Base-by-base conservation (phyloP, 2,329 filamentous ascomycete genomes). In the Hypoxylon sp. region DNA sequence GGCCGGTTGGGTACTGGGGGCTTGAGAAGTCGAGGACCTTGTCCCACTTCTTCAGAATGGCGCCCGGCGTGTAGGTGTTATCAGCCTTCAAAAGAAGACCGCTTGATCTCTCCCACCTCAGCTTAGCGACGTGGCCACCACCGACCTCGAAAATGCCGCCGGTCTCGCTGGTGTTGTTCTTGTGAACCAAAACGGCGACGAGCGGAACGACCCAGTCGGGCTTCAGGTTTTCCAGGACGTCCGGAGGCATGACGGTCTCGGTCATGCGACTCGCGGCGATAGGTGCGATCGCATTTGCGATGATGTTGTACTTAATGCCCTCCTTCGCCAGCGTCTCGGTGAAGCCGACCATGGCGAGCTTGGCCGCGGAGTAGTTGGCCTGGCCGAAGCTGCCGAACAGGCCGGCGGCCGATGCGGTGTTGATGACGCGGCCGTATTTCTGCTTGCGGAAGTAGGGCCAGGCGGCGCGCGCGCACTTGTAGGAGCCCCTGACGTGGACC, bases 361-460 rank as follows among this genome's bases (percentile, higher is more conserved):
- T 99, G 75, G 95, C 95, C 64, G 95, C 94, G 84, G 94, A 97
- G 82, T 99, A 99, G 82, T 97, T 98, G 78, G 89, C 88, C 83
- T 98, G 94, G 70, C 94, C 95, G 75, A 97, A 98, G 81, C 88
- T 95, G 74, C 95, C 95, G 78, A 97, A 98, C 56, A 99, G 85
- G 73, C 95, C 95, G 65, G 95, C 94, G 59, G 93, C 93, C n/a
- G 94, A 98, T 37, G 94, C 89, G 22, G 95, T 98, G 85, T 96
- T 98, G 82, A 99, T 97, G 71, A 99, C 85, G 73, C 95, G 89
- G 68, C 95, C 95, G 78, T 92, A 99, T 87, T 97, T 98, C 82
- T 99, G 95, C 84, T 98, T 98, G 76, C 94, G 88, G 87, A 99
- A 98, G 80, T 98, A 85, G 63, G 94, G 93, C 94, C 95, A 99